Percentiles rank a stretch among this genome's conserved stretches.
phyloP scores from a whole-genome alignment of 2,329 filamentous ascomycete genomes.

The Aschersonia sp. region DNA sequence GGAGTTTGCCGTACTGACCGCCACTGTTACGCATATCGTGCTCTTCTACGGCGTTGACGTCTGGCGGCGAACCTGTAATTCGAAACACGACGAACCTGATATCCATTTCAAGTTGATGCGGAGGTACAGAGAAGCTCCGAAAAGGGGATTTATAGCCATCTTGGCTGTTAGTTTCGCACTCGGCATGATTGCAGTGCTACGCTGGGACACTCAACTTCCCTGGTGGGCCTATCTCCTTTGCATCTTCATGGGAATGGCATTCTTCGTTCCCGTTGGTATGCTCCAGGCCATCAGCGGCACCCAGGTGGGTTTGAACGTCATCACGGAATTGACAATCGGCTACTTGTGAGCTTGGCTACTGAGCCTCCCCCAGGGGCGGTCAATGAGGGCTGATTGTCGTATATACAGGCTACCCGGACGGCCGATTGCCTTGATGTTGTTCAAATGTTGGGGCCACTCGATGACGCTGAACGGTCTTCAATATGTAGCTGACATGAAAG shows the following conservation, averaged over 20 bases:
- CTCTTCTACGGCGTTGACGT: conserved; percentile 38
- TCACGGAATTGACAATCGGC: conserved; percentile 31
- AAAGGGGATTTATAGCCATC: conserved; percentile 38
- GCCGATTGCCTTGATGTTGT: conserved; percentile 32
- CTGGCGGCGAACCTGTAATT: conserved; percentile 8
- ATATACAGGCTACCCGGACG: conserved; percentile 19
- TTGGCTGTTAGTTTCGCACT: conserved; percentile 32
- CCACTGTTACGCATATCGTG: conserved; percentile 33
- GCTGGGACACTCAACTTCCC: conserved; percentile 22
- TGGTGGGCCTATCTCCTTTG: conserved; percentile 25
- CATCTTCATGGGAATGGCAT: conserved; percentile 20
- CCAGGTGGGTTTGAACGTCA: conserved; percentile 28
- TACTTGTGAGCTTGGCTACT: conserved; percentile 18
- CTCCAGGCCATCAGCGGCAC: conserved; percentile 30
- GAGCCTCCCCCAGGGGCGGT: not conserved
- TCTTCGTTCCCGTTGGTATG: conserved; percentile 26
- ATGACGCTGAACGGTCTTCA: conserved; percentile 25
- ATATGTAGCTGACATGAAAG: conserved; percentile 31
- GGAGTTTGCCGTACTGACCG: conserved; percentile 37
- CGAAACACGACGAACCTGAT: conserved; percentile 19
- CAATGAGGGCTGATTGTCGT: not conserved
- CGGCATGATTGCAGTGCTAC: conserved; percentile 17
- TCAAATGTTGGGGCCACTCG: conserved; percentile 30
- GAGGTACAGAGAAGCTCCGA: conserved; percentile 36
- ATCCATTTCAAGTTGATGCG: conserved; percentile 38